A percentile compares a stretch with the other conserved stretches of the same genome.
Evolutionary conservation across 495 filamentous ascomycete genomes (phyloP).

Genomic region (Lindgomyces ingoldianus): DNA sequence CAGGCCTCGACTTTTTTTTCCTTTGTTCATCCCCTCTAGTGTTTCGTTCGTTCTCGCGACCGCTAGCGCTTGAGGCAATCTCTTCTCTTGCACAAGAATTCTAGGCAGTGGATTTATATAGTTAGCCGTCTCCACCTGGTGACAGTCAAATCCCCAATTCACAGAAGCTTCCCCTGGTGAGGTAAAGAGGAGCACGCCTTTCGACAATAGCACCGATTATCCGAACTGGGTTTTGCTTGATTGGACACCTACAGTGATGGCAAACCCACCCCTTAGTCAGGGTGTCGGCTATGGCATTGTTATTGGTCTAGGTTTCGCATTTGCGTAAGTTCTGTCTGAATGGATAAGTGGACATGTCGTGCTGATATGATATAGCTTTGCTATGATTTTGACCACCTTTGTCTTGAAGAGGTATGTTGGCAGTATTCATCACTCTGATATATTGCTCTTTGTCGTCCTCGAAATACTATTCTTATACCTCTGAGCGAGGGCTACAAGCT

Average conservation of each 20-base stretch:
- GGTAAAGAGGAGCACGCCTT: constrained; percentile 7
- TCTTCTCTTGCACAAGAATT: not conserved
- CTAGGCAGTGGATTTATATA: constrained; percentile 1
- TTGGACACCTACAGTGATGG: not conserved
- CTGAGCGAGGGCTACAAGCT: not conserved
- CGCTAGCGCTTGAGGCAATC: constrained; percentile 14
- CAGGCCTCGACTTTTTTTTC: constrained; percentile 14
- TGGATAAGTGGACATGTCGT: not conserved
- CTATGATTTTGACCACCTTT: constrained; percentile 47
- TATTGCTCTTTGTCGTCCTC: not conserved
- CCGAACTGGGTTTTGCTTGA: not conserved
- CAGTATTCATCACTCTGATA: not conserved
- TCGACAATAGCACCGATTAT: not conserved
- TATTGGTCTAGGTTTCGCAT: constrained; percentile 44
- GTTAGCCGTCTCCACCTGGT: not conserved
- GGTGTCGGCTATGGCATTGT: constrained; percentile 44
- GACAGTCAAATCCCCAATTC: not conserved
- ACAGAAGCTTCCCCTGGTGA: not conserved
- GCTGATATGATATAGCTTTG: constrained; percentile 31
- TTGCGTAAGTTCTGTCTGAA: constrained; percentile 37
- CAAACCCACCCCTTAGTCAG: constrained; percentile 27
- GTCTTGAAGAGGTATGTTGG: constrained; percentile 41
- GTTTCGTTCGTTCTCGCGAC: not conserved
- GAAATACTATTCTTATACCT: not conserved
- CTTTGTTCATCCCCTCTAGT: not conserved